These are phyloP conservation scores for Hyaloscypha variabilis DNA, from an alignment of 495 filamentous ascomycete genomes.

Conservation along the genomic window DNA sequence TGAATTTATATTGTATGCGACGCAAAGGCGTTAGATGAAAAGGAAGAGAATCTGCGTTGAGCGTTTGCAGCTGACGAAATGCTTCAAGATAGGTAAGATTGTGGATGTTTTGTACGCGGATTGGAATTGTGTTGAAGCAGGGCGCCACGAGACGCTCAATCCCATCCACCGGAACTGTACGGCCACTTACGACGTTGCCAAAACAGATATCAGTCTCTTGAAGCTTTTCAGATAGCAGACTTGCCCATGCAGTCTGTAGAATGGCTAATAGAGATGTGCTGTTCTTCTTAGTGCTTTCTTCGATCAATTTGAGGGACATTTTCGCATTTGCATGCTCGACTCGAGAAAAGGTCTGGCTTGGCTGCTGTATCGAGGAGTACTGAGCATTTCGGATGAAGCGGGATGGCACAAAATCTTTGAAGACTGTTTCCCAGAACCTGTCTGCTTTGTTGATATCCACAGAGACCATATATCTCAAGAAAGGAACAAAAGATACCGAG, in stretches of 20 bases:
- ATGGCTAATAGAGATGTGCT: slow-evolving; percentile 64
- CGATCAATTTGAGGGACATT: slow-evolving; percentile 46
- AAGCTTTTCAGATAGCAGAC: slow-evolving; percentile 54
- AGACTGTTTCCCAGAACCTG: slow-evolving; percentile 60
- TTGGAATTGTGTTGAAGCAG: slow-evolving; percentile 86
- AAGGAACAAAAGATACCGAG: slow-evolving; percentile 46
- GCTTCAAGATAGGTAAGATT: slow-evolving; percentile 31
- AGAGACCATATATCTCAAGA: slow-evolving; percentile 49
- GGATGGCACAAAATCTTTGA: slow-evolving; percentile 52
- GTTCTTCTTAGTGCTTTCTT: slow-evolving; percentile 47
- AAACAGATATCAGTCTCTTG: slow-evolving; percentile 72
- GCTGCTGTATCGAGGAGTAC: neutral
- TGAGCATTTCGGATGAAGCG: slow-evolving; percentile 16
- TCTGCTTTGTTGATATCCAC: slow-evolving; percentile 45
- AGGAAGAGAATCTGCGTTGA: slow-evolving; percentile 58
- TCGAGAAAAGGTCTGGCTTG: neutral
- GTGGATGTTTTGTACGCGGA: slow-evolving; percentile 53
- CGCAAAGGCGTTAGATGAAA: slow-evolving; percentile 74
- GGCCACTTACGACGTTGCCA: slow-evolving; percentile 76
- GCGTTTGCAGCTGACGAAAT: slow-evolving; percentile 51
- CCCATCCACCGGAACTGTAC: slow-evolving; percentile 62
- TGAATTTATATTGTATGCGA: slow-evolving; percentile 54
- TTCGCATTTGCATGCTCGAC: slow-evolving; percentile 22
- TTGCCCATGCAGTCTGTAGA: slow-evolving; percentile 70
- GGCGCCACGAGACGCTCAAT: slow-evolving; percentile 77